Base-by-base conservation (phyloP, 208 protist species). In the Leishmania turanica region DNA sequence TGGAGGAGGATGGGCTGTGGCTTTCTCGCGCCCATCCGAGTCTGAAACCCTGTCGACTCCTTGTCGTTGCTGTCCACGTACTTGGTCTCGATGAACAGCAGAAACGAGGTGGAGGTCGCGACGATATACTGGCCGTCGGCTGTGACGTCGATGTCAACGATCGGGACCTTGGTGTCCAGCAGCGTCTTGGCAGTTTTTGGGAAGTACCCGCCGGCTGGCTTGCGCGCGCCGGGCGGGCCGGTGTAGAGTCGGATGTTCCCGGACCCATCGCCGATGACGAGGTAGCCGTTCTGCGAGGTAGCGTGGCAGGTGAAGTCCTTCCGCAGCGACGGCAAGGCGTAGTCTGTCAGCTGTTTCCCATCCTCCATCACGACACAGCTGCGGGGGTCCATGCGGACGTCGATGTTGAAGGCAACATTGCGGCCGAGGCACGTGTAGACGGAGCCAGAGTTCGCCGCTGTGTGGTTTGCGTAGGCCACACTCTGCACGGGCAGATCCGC, bases 331-430 rank as follows among this genome's bases (percentile, higher is more conserved):
- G 37, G 49, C 15, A 91, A 45, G 56, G 66, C 79, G 84, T 93
- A 95, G 82, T 92, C 84, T 49, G 45, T 49, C 2, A 89, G 56
- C 11, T 53, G 72, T 58, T 88, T 87, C 19, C 84, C 88, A 24
- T 81, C 76, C 76, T 95, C 88, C 73, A 84, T 75, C 42, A 92
- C 78, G 56, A 92, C 75, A 64, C 85, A 90, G 42, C 71, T 73
- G 51, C 84, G 77, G n/a, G 89, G 88, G 76, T 91, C 73, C 75
- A 95, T 85, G 60, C 91, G 89, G n/a, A 86, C 83, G 80, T 95
- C 91, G 72, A 93, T 86, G 76, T 93, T 93, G 77, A 95, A 93
- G 77, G 88, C 89, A 66, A 88, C 88, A 58, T 90, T 89, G 77
- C 80, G 66, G 56, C 81, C 53, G 1, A 93, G 85, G 69, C 89